Conservation (phyloP, 306 rosid species). For the Rosa persica region DNA sequence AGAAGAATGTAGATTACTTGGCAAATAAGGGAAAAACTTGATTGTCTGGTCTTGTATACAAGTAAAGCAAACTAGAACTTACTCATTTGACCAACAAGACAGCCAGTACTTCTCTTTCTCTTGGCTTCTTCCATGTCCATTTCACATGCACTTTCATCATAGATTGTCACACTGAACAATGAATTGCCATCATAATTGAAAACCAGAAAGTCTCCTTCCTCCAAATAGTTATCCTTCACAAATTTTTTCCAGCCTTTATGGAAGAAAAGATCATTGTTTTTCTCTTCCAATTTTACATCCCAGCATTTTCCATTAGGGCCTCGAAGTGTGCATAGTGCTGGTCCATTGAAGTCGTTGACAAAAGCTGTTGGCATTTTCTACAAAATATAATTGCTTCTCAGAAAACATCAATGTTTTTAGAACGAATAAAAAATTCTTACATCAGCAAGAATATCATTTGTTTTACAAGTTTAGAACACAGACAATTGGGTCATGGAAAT, state of each 20-base stretch:
- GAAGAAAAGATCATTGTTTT: not conserved
- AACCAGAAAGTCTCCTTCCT: conserved; percentile 12
- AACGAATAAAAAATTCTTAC: not conserved
- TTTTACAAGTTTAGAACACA: not conserved
- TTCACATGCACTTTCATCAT: conserved; percentile 5
- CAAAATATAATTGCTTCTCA: not conserved
- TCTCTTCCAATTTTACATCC: conserved; percentile 4
- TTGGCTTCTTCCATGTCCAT: conserved; percentile 3
- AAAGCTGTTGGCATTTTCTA: conserved; percentile 4
- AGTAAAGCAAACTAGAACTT: not conserved
- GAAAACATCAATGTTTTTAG: not conserved
- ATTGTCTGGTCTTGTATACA: not conserved
- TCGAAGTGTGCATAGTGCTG: not conserved
- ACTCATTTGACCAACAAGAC: not conserved
- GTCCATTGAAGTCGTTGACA: not conserved
- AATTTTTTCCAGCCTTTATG: conserved; percentile 19
- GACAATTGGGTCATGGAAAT: not conserved
- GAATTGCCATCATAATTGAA: conserved; percentile 5
- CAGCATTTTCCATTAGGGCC: not conserved
- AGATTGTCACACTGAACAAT: conserved; percentile 6
- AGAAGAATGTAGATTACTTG: not conserved
- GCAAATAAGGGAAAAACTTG: not conserved
- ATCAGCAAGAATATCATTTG: not conserved
- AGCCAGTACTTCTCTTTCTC: not conserved
- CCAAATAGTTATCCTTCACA: conserved; percentile 10